A percentile compares a stretch with the other conserved stretches of the same genome.
Evolutionary conservation across 345 rosid genomes (phyloP).

Genomic region (Linum usitatissimum): DNA sequence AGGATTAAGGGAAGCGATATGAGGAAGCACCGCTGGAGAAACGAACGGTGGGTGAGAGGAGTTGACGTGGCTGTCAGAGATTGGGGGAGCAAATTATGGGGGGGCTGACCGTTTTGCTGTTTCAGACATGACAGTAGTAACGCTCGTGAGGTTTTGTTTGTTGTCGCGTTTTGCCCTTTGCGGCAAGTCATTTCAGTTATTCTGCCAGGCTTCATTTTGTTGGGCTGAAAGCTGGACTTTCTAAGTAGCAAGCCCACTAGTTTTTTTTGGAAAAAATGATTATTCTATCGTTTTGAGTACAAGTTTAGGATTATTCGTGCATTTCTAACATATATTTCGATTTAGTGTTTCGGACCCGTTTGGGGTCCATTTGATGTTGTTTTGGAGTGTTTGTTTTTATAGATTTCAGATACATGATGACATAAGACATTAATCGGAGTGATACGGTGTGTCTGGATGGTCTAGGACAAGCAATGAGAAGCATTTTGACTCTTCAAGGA

Average conservation of each 20-base stretch:
- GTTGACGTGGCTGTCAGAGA: slow-evolving; percentile 11
- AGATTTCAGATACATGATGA: too few relatives aligned
- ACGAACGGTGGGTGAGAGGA: background rate
- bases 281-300: too few relatives aligned
- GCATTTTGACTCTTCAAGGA: too few relatives aligned
- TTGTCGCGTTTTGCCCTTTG: background rate
- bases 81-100: slow-evolving; percentile 1
- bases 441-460: too few relatives aligned
- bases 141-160: background rate
- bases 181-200: background rate
- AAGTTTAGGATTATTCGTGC: too few relatives aligned
- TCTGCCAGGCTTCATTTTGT: background rate
- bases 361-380: too few relatives aligned
- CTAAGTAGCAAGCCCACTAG: background rate
- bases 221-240: background rate
- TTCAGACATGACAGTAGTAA: background rate
- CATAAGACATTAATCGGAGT: too few relatives aligned
- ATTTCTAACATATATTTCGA: too few relatives aligned
- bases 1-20: background rate
- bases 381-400: too few relatives aligned
- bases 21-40: background rate
- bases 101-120: background rate
- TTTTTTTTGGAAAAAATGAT: background rate
- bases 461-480: too few relatives aligned
- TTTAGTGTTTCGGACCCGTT: too few relatives aligned